Base-by-base conservation (phyloP, 228 moss, liverwort and hornwort genomes). In the Sphagnum fallax region DNA sequence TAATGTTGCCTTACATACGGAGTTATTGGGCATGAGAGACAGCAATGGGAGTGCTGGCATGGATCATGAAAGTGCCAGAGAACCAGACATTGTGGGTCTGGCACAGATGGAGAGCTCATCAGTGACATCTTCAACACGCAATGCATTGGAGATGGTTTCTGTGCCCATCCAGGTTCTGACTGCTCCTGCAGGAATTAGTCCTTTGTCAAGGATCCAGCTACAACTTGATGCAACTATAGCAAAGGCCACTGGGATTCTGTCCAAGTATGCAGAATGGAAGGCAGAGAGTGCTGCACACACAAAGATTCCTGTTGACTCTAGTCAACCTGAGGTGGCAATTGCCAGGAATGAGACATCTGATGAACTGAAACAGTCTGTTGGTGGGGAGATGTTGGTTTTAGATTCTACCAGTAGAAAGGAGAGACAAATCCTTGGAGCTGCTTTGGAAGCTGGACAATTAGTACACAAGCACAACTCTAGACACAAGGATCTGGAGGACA, bases 1-100 rank as follows among this genome's bases (percentile, higher is more conserved):
- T 60, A 67, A 85, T 48, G 63, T 79, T 75, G 70, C 70, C 58
- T 52, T 75, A 9, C 85, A 85, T 69, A 85, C 79, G 57, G 85
- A 85, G 69, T 75, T 82, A 6, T 69, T 85, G 15, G 75, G 77
- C 8, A 48, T 50, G 55, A 8, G 55, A 57, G 13, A 57, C n/a
- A 16, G 6, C 3, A 4, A 65, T 52, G 47, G 49, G 16, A 48
- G n/a, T 32, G 16, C 51, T 53, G 53, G n/a, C 18, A 5, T 11
- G 53, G 55, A 6, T 57, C 18, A 15, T 5, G 55, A 68, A 68
- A 62, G 16, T 15, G 18, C 5, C 16, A 16, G 62, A 13, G 15
- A 62, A 16, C 16, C 16, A 62, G 47, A 18, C 47, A 16, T 8
- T 62, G 18, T 8, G 47, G 62, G 47, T 6, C 12, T 16, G 16